Conservation (phyloP, 805 yeast genomes). For the Candida succiphila region DNA sequence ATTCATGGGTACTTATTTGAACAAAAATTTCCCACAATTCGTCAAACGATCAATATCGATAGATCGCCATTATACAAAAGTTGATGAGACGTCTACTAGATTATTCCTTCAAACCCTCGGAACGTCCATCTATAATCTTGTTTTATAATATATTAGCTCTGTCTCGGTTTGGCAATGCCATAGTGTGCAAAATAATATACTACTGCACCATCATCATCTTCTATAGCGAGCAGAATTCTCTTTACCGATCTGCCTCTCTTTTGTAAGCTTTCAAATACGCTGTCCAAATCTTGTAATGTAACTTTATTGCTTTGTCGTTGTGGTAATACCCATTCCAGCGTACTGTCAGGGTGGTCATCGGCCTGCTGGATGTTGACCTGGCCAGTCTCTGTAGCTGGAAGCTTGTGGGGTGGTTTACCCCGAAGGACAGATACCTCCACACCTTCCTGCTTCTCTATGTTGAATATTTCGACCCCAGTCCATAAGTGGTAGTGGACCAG, state of each 20-base stretch:
- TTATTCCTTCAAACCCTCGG: not conserved
- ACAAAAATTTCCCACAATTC: constrained; percentile 10
- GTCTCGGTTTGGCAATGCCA: constrained; percentile 54
- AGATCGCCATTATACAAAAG: not conserved
- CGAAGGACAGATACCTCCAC: not conserved
- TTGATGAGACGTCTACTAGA: not conserved
- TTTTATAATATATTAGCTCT: constrained; percentile 4
- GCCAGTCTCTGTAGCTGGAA: not conserved
- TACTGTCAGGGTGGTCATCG: not conserved
- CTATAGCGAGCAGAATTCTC: constrained; percentile 43
- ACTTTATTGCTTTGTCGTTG: constrained; percentile 18
- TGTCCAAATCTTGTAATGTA: constrained; percentile 27
- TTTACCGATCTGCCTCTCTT: constrained; percentile 23
- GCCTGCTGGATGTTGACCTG: not conserved
- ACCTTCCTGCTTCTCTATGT: constrained; percentile 1
- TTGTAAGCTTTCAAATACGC: constrained; percentile 23
- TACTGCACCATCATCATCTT: constrained; percentile 58
- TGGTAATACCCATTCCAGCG: constrained; percentile 34
- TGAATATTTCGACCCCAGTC: constrained; percentile 24
- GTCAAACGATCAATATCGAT: not conserved
- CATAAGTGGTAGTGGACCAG: constrained; percentile 36
- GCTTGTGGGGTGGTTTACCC: not conserved
- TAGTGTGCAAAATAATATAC: constrained; percentile 62
- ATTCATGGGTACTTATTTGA: constrained; percentile 27
- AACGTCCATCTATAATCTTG: not conserved